These are phyloP conservation scores for Fraxinus nigra DNA, from an alignment of 305 asterid genomes.

Conservation along the genomic window DNA sequence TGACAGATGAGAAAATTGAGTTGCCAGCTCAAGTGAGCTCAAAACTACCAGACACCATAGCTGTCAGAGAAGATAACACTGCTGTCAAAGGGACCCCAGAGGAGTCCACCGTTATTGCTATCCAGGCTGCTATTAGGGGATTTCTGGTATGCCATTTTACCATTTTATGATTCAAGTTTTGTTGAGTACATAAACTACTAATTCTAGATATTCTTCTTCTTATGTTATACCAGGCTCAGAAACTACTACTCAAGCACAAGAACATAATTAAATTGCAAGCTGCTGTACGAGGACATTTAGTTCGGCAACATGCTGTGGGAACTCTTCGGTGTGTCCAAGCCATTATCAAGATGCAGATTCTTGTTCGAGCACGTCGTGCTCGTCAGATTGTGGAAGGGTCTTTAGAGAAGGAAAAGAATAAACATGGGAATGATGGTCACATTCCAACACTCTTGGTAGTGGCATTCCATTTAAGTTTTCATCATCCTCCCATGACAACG, in stretches of 20 bases:
- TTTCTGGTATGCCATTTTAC: slow-evolving; percentile 54
- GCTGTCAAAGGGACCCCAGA: slow-evolving; percentile 11
- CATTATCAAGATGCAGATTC: slow-evolving; percentile 85
- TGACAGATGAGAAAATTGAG: slow-evolving; percentile 53
- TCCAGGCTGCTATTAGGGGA: slow-evolving; percentile 80
- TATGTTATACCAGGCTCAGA: slow-evolving; percentile 60
- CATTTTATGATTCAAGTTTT: slow-evolving; percentile 14
- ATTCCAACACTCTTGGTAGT: slow-evolving; percentile 28
- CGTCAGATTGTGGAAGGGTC: slow-evolving; percentile 35
- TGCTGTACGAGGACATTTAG: slow-evolving; percentile 89
- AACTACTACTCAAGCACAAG: slow-evolving; percentile 54
- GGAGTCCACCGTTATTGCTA: slow-evolving; percentile 51
- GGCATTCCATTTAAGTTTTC: slow-evolving; percentile 11
- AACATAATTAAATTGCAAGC: slow-evolving; percentile 78
- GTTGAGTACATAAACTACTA: not conserved
- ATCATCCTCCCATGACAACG: not conserved
- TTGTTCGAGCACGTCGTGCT: slow-evolving; percentile 77
- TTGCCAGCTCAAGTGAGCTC: slow-evolving; percentile 35
- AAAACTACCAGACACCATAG: slow-evolving; percentile 33
- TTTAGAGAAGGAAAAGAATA: slow-evolving; percentile 32
- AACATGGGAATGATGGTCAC: slow-evolving; percentile 30
- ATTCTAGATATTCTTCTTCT: slow-evolving; percentile 12
- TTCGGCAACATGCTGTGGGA: slow-evolving; percentile 84
- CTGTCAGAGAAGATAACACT: slow-evolving; percentile 32
- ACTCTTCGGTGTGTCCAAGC: slow-evolving; percentile 93